Conservation (phyloP, 148 eudicot species). For the Mesembryanthemum crystallinum region DNA sequence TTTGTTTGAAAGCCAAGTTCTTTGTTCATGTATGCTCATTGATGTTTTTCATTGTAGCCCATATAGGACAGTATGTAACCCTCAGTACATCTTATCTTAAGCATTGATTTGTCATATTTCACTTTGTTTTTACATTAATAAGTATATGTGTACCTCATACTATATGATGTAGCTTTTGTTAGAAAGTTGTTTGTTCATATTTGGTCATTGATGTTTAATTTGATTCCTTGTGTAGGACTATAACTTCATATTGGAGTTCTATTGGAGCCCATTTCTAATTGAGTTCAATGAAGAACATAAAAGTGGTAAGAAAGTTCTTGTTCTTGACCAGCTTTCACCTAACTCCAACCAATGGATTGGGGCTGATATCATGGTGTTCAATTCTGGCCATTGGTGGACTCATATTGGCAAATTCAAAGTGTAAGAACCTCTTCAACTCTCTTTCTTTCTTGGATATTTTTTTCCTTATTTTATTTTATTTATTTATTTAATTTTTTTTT, state of each 20-base stretch:
- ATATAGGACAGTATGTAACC: too few relatives aligned
- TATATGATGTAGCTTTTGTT: background rate
- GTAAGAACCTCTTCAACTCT: slow-evolving; percentile 27
- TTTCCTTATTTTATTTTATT: background rate
- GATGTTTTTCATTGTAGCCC: too few relatives aligned
- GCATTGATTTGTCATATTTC: too few relatives aligned
- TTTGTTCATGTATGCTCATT: too few relatives aligned
- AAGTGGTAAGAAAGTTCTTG: slow-evolving; percentile 35
- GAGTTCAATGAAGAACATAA: slow-evolving; percentile 29
- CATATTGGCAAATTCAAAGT: slow-evolving; percentile 35
- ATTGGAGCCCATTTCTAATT: slow-evolving; percentile 56
- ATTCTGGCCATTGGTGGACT: slow-evolving; percentile 67
- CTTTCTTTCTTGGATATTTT: background rate
- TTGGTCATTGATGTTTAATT: background rate
- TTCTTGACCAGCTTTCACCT: slow-evolving; percentile 35
- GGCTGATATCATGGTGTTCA: slow-evolving; percentile 57
- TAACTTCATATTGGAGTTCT: slow-evolving; percentile 48
- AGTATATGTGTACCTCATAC: too few relatives aligned
- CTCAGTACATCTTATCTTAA: too few relatives aligned
- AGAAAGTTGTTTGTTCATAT: too few relatives aligned
- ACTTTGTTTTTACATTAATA: too few relatives aligned
- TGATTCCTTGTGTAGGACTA: slow-evolving; percentile 36
- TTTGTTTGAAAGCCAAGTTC: too few relatives aligned
- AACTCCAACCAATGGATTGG: slow-evolving; percentile 41
- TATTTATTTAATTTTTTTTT: background rate